A percentile compares a stretch with the other conserved stretches of the same genome.
phyloP scores from a whole-genome alignment of 108 stramenopile species.

The Cyclotella distinguenda region DNA sequence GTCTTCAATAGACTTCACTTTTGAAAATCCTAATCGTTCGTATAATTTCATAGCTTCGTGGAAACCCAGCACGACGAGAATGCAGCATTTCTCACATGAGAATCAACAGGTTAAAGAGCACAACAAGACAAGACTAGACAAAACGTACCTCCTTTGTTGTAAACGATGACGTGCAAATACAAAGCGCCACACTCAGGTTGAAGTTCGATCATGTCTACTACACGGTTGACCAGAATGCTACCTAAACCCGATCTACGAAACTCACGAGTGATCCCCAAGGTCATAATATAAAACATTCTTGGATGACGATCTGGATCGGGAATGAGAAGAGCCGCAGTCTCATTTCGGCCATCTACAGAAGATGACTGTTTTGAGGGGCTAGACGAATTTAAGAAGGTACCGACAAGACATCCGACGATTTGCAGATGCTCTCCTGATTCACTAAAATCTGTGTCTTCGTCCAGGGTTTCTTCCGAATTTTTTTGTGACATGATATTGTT shows the following conservation, averaged over 20 bases:
- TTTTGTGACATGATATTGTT: background rate
- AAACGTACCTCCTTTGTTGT: conserved; percentile 46
- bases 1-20: conserved; percentile 49
- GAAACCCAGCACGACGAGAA: background rate
- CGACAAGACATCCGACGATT: conserved; percentile 47
- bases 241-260: conserved; percentile 70
- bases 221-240: conserved; percentile 58
- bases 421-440: conserved; percentile 17
- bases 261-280: conserved; percentile 61
- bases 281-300: conserved; percentile 86
- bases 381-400: conserved; percentile 31
- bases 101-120: too few species aligned
- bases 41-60: conserved; percentile 80
- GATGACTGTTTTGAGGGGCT: background rate
- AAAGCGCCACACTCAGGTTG: conserved; percentile 61
- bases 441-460: background rate
- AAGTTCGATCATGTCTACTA: conserved; percentile 47
- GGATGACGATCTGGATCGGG: conserved; percentile 34
- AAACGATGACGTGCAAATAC: conserved; percentile 80
- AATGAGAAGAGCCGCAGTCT: conserved; percentile 53
- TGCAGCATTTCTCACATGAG: too few species aligned
- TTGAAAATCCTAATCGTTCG: conserved; percentile 72
- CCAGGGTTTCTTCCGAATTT: background rate
- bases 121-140: background rate
- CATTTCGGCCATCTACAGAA: background rate